A percentile compares a stretch with the other conserved stretches of the same genome.
Evolutionary conservation across 805 yeast genomes (phyloP).

Genomic region (Groenewaldozyma tartarivorans): DNA sequence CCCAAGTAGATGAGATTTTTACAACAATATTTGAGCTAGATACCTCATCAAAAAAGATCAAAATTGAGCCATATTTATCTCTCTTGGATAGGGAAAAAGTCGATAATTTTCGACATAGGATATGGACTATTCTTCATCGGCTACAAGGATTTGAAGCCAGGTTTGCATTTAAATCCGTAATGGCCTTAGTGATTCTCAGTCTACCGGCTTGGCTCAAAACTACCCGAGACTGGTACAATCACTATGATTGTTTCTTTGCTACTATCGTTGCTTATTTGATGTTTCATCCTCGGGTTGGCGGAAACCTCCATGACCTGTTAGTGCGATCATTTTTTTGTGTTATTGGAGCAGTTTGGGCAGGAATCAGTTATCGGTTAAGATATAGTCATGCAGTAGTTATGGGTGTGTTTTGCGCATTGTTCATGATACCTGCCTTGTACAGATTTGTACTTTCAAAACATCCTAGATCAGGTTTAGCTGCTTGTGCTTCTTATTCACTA

Average conservation of each 20-base stretch:
- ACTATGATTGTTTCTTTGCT: slow-evolving; percentile 37
- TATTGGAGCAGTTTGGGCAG: slow-evolving; percentile 39
- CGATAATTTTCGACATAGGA: slow-evolving; percentile 9
- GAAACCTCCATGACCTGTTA: slow-evolving; percentile 20
- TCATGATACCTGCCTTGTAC: slow-evolving; percentile 27
- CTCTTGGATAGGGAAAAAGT: not conserved
- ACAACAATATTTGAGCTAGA: slow-evolving; percentile 35
- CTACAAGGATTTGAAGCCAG: slow-evolving; percentile 32
- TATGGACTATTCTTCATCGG: slow-evolving; percentile 31
- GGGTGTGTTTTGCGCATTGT: slow-evolving; percentile 31
- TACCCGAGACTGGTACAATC: slow-evolving; percentile 35
- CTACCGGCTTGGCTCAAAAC: slow-evolving; percentile 36
- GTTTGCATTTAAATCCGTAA: slow-evolving; percentile 35
- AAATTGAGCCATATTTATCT: not conserved
- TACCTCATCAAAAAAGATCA: slow-evolving; percentile 26
- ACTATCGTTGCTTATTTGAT: slow-evolving; percentile 30
- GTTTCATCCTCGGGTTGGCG: slow-evolving; percentile 32
- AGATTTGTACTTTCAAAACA: slow-evolving; percentile 30
- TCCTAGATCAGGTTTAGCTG: slow-evolving; percentile 36
- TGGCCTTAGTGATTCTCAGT: slow-evolving; percentile 30
- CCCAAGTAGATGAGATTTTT: slow-evolving; percentile 39
- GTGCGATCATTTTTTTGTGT: slow-evolving; percentile 30
- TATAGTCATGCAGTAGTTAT: slow-evolving; percentile 21
- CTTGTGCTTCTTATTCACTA: slow-evolving; percentile 33
- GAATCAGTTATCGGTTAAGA: slow-evolving; percentile 29